phyloP scores from a whole-genome alignment of 345 rosid species.

The Dimocarpus longan region DNA sequence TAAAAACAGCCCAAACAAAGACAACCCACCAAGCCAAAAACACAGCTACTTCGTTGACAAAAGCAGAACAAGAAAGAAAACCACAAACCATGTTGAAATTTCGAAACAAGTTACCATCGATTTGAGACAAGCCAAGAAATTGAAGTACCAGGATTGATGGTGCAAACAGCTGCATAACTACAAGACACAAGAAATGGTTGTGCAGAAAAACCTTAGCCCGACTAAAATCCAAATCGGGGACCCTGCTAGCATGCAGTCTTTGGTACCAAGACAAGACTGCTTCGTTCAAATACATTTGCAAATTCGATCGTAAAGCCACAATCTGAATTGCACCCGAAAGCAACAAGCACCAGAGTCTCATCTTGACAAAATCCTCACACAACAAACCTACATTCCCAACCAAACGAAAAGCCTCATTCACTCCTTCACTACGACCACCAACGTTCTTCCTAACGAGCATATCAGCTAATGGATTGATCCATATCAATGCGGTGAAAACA shows the following conservation, averaged over 20 bases:
- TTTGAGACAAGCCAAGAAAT: conserved; percentile 67
- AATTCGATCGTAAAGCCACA: conserved; percentile 63
- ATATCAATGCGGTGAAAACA: conserved; percentile 70
- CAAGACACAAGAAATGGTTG: conserved; percentile 84
- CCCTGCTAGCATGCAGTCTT: conserved; percentile 80
- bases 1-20: conserved; percentile 63
- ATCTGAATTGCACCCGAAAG: conserved; percentile 60
- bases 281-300: conserved; percentile 93
- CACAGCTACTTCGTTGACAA: conserved; percentile 53
- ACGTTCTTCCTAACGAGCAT: conserved; percentile 43
- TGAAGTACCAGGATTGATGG: conserved; percentile 63
- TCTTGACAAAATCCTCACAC: conserved; percentile 39
- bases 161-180: conserved; percentile 68
- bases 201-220: conserved; percentile 92
- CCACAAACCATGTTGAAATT: conserved; percentile 44
- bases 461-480: conserved; percentile 75
- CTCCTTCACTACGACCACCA: conserved; percentile 22
- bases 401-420: conserved; percentile 19
- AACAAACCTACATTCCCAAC: conserved; percentile 70
- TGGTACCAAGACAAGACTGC: conserved; percentile 93
- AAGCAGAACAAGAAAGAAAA: conserved; percentile 56
- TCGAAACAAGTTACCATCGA: conserved; percentile 47
- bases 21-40: conserved; percentile 93
- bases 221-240: conserved; percentile 88
- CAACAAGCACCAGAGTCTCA: conserved; percentile 60